Evolutionary conservation across 2,329 filamentous ascomycete genomes (phyloP).

Genomic region (Sphaerulina musiva): DNA sequence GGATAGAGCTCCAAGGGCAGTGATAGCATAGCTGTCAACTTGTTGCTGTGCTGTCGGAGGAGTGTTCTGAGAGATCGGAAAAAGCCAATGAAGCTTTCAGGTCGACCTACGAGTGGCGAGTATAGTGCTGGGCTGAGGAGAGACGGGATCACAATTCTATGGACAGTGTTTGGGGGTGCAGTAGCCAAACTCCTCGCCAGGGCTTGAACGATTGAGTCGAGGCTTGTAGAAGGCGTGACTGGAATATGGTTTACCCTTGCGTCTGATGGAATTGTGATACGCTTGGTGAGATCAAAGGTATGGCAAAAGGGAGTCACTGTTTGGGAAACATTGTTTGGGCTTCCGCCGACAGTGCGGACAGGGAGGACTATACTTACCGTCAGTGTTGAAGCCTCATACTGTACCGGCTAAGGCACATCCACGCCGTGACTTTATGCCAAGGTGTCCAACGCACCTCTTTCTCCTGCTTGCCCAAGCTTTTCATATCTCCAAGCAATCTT

Average conservation of each 20-base stretch:
- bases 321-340: conserved; percentile 7
- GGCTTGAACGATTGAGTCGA: conserved; percentile 57
- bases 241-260: conserved; percentile 41
- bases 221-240: conserved; percentile 61
- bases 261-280: conserved; percentile 38
- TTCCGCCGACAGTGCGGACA: conserved; percentile 19
- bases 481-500: conserved; percentile 99
- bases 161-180: conserved; percentile 57
- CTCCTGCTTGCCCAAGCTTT: conserved; percentile 64
- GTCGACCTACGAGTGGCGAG: conserved; percentile 60
- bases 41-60: conserved; percentile 59
- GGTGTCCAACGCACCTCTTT: conserved; percentile 51
- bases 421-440: neutral
- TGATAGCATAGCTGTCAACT: conserved; percentile 66
- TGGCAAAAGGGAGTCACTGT: conserved; percentile 42
- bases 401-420: neutral
- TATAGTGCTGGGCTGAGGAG: conserved; percentile 85
- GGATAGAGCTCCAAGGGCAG: conserved; percentile 76
- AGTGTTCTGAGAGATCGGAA: conserved; percentile 71
- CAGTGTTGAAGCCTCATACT: conserved; percentile 5
- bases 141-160: conserved; percentile 77
- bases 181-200: conserved; percentile 52
- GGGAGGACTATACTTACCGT: conserved; percentile 30
- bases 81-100: conserved; percentile 69
- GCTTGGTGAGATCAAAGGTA: conserved; percentile 48